These are phyloP conservation scores for Xerocomus potaroensis DNA, from an alignment of 768 basidiomycete genomes.

Conservation along the genomic window DNA sequence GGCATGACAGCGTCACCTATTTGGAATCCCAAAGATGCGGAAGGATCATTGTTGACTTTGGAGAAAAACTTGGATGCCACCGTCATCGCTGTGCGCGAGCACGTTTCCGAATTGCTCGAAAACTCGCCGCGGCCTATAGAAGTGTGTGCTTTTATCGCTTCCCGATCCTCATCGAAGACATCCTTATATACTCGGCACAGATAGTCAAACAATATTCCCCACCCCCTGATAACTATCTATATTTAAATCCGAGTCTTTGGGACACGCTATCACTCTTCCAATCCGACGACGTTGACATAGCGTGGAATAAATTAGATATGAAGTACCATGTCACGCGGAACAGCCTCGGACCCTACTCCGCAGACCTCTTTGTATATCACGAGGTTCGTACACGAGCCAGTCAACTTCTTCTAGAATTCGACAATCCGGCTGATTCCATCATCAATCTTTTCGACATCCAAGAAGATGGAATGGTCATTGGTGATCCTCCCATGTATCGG, in stretches of 20 bases:
- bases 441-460: conserved; percentile 13
- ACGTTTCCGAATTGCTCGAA: conserved; percentile 58
- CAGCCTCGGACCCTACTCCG: conserved; percentile 70
- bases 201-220: conserved; percentile 52
- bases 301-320: conserved; percentile 56
- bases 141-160: conserved; percentile 33
- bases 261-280: conserved; percentile 41
- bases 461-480: conserved; percentile 28
- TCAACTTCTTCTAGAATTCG: conserved; percentile 34
- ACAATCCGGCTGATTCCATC: conserved; percentile 15
- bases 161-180: not conserved
- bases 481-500: conserved; percentile 15
- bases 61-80: conserved; percentile 72
- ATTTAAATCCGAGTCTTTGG: conserved; percentile 55
- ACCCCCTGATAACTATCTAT: conserved; percentile 51
- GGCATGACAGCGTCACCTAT: conserved; percentile 93
- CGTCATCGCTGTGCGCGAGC: conserved; percentile 68
- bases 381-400: conserved; percentile 53
- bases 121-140: conserved; percentile 66
- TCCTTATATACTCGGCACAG: conserved; percentile 32
- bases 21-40: conserved; percentile 71
- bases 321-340: conserved; percentile 58
- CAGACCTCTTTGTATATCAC: conserved; percentile 64
- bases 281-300: conserved; percentile 39
- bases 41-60: conserved; percentile 54